Evolutionary conservation across 257 asterid species (phyloP).

Genomic region (Agastache rugosa): DNA sequence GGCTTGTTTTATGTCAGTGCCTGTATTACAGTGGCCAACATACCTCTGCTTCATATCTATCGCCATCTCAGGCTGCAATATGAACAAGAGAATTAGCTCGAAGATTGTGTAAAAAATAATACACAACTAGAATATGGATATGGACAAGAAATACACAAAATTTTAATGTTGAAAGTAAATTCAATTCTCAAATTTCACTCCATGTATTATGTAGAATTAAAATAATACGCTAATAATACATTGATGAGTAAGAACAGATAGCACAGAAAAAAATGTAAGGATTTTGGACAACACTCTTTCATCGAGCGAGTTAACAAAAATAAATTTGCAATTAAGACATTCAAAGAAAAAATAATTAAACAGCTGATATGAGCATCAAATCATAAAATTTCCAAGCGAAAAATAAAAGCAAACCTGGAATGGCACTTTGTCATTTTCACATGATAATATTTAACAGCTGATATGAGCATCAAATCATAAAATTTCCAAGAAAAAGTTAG

Average conservation of each 20-base stretch:
- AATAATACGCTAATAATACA: not conserved
- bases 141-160: not conserved
- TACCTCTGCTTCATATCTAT: constrained; percentile 93
- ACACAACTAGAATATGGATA: constrained; percentile 7
- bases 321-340: not conserved
- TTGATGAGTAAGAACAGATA: constrained; percentile 3
- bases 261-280: not conserved
- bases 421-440: constrained; percentile 57
- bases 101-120: constrained; percentile 14
- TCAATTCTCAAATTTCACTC: constrained; percentile 4
- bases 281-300: not conserved
- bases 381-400: constrained; percentile 18
- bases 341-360: not conserved
- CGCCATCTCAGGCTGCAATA: constrained; percentile 78
- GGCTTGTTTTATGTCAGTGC: constrained; percentile 98
- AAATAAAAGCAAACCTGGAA: constrained; percentile 60
- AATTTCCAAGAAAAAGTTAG: constrained; percentile 15
- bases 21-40: constrained; percentile 89
- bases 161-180: constrained; percentile 2
- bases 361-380: constrained; percentile 3
- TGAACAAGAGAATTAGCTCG: constrained; percentile 29
- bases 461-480: constrained; percentile 3
- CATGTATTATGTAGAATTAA: not conserved
- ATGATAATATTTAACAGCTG: constrained; percentile 31
- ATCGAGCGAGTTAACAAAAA: not conserved